Percentiles rank a stretch among this genome's conserved stretches.
Evolutionary conservation across 1,284 basidiomycete genomes (phyloP).

Genomic region (Ganoderma multipileum): DNA sequence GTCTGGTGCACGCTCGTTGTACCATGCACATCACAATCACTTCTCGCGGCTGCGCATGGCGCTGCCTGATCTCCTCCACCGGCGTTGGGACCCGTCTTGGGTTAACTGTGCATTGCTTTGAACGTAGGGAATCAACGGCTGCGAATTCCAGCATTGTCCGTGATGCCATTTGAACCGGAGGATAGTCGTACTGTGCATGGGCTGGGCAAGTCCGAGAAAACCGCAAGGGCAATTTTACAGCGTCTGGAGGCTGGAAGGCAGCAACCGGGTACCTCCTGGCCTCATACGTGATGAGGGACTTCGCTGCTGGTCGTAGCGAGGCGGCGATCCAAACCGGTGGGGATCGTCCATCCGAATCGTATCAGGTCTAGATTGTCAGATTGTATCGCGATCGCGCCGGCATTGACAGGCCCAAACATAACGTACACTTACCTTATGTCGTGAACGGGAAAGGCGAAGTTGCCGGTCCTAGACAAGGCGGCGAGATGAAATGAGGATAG

Average conservation of each 20-base stretch:
- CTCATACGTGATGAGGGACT: slow-evolving; percentile 3
- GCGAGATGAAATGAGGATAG: background rate
- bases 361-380: slow-evolving; percentile 9
- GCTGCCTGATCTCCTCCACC: slow-evolving; percentile 12
- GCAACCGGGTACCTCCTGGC: slow-evolving; percentile 1
- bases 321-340: slow-evolving; percentile 5
- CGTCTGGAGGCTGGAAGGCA: background rate
- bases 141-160: background rate
- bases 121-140: background rate
- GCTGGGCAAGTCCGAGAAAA: background rate
- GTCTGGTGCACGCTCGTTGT: background rate
- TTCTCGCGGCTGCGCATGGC: slow-evolving; percentile 14
- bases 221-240: background rate
- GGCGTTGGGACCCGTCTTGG: background rate
- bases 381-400: slow-evolving; percentile 19
- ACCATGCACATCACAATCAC: slow-evolving; percentile 15
- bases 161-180: background rate
- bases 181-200: background rate
- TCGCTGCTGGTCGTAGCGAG: background rate
- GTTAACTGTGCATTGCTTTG: slow-evolving; percentile 10
- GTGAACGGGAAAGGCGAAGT: background rate
- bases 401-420: slow-evolving; percentile 17
- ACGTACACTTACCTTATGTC: slow-evolving; percentile 14
- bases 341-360: slow-evolving; percentile 10
- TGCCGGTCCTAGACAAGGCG: background rate